Conservation (phyloP, 768 basidiomycete species). For the Mycena crocata region DNA sequence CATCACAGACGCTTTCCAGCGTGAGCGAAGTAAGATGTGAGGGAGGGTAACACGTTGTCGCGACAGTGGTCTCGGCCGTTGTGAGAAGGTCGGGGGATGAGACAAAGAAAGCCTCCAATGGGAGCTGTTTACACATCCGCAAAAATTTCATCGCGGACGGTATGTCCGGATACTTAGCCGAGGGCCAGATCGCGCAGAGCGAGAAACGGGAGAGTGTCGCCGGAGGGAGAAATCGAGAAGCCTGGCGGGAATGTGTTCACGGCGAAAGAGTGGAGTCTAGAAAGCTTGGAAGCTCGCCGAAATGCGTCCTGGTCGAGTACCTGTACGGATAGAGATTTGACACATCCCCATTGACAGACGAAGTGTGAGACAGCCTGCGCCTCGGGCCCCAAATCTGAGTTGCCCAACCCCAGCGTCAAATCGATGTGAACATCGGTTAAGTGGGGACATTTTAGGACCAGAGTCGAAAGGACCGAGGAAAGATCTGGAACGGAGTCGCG, state of each 20-base stretch:
- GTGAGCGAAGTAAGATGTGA: background rate
- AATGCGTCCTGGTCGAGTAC: background rate
- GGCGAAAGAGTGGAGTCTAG: background rate
- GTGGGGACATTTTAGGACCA: background rate
- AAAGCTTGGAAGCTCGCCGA: background rate
- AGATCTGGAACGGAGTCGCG: no score
- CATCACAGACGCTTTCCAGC: background rate
- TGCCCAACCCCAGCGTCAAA: background rate
- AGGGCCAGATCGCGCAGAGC: background rate
- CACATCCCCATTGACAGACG: background rate
- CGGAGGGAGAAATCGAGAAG: background rate
- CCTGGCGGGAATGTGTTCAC: background rate
- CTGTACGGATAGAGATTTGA: background rate
- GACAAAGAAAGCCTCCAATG: background rate
- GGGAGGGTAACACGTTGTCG: background rate
- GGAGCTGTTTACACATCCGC: background rate
- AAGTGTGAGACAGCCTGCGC: background rate
- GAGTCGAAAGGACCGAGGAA: background rate
- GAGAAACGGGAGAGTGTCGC: background rate
- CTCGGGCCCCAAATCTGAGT: background rate
- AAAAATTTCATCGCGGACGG: background rate
- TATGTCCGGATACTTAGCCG: background rate
- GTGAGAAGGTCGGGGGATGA: background rate
- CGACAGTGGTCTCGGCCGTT: background rate
- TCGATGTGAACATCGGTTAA: background rate